Conservation (phyloP, 1,139 yeast genomes). For the Scheffersomyces titani region DNA sequence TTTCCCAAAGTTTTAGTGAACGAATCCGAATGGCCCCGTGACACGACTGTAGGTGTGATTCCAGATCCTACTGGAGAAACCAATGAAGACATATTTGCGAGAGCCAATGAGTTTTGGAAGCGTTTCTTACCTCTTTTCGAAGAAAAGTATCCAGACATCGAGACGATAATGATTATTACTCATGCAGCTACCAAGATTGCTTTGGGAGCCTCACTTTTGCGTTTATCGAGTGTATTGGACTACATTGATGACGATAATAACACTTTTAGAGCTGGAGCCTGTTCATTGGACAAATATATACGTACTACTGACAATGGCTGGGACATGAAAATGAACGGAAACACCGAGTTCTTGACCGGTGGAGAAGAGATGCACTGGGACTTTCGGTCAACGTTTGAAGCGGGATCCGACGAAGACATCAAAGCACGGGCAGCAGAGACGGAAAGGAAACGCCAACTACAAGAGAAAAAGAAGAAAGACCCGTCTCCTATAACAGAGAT, state of each 20-base stretch:
- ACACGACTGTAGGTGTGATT: conserved; percentile 49
- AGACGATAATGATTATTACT: conserved; percentile 62
- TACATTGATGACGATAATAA: conserved; percentile 46
- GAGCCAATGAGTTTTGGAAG: conserved; percentile 54
- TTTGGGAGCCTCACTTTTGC: conserved; percentile 67
- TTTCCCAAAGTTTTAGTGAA: conserved; percentile 49
- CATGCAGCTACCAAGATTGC: conserved; percentile 88
- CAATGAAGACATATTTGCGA: conserved; percentile 56
- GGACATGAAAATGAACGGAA: conserved; percentile 64
- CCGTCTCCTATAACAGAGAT: conserved; percentile 7
- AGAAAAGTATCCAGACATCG: conserved; percentile 51
- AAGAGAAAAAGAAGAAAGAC: conserved; percentile 15
- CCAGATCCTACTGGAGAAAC: conserved; percentile 64
- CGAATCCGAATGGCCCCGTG: conserved; percentile 42
- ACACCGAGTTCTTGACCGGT: conserved; percentile 58
- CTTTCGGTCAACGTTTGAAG: conserved; percentile 66
- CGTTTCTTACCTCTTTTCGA: conserved; percentile 55
- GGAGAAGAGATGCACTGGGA: conserved; percentile 97
- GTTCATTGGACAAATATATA: conserved; percentile 40
- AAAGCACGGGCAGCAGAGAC: conserved; percentile 42
- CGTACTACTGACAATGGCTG: conserved; percentile 38
- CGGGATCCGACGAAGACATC: conserved; percentile 77
- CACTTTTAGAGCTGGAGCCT: conserved; percentile 51
- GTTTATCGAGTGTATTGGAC: conserved; percentile 47
- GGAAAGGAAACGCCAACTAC: conserved; percentile 16